These are phyloP conservation scores for Lunasporangiospora selenospora DNA, from an alignment of 192 early-diverging fungal genomes.

Conservation along the genomic window DNA sequence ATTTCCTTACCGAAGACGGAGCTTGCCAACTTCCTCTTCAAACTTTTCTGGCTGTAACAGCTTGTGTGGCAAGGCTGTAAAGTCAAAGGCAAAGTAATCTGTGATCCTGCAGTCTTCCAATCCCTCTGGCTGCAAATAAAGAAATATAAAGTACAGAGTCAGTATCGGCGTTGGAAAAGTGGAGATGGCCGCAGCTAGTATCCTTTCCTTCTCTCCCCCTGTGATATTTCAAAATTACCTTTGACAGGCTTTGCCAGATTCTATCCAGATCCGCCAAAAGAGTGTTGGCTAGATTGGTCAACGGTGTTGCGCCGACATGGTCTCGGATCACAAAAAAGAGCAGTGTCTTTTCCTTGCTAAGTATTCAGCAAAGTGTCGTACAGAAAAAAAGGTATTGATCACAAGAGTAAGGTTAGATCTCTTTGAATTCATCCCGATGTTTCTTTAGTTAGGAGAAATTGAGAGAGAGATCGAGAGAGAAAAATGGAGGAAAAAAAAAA, in stretches of 20 bases:
- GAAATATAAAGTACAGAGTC: not conserved
- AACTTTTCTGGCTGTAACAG: conserved; percentile 82
- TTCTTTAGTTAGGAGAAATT: no score
- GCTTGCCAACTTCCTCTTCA: conserved; percentile 64
- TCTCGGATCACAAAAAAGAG: conserved; percentile 97
- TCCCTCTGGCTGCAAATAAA: conserved; percentile 70
- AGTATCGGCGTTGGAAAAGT: not conserved
- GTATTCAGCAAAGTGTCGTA: no score
- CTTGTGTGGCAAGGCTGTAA: conserved; percentile 92
- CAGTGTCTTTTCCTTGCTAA: conserved; percentile 86
- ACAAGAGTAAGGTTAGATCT: no score
- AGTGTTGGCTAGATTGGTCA: conserved; percentile 79
- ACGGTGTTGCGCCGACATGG: conserved; percentile 88
- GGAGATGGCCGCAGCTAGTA: not conserved
- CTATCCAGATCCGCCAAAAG: conserved; percentile 83
- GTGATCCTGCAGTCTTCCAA: conserved; percentile 73
- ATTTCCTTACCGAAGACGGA: conserved; percentile 71
- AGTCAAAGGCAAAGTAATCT: conserved; percentile 93
- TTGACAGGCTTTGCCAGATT: conserved; percentile 91
- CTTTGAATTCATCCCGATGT: no score
- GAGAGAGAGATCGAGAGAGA: not conserved
- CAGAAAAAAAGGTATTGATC: not conserved
- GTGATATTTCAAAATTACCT: conserved; percentile 53
- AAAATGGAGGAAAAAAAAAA: not conserved
- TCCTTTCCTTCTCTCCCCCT: conserved; percentile 2